Base-by-base conservation (phyloP, 345 rosid genomes). In the Camelina laxa region DNA sequence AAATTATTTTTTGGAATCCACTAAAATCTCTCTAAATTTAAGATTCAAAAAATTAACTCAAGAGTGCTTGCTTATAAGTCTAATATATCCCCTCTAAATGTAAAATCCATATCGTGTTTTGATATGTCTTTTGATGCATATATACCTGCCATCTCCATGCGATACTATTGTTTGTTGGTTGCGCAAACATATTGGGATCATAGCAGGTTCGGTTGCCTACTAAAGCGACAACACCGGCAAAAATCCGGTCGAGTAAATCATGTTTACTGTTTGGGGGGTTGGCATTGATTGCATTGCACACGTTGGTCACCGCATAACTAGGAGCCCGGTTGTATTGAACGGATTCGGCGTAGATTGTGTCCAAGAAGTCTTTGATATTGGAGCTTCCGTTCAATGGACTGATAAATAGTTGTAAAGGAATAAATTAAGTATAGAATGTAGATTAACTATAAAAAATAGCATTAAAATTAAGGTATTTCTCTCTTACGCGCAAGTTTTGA, bases 401-500 rank as follows among this genome's bases (percentile, higher is more conserved):
- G 51, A 5, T 17, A 60, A 31, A 41, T 10, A 15, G 0, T 20
- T 11, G 9, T 1, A 31, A 69, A 2, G 5, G 5, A 24, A 15
- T 0, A 44, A 64, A 12, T n/a, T 44, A 42, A 41, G 8, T 33
- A 10, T 5, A 41, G 15, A 55, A 4, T 0, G 2, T 53, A 30
- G 12, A 30, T 65, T 35, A 74, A 16, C 13, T 65, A 17, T 11
- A 27, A 6, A 19, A 0, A 2, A 2, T 0, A 13, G 21, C 36
- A 16, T 0, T n/a, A 31, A 33, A 12, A 1, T 2, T 2, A 33
- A 8, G 6, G 14, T 63, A 6, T 38, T 69, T 20, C 3, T 58
- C n/a, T 44, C 73, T 39, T 73, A 79, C 82, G 22, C 16, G 79
- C 98, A 92, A 67, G 89, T 87, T 72, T 79, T 84, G 85, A 92